Conservation (phyloP, 2,329 filamentous ascomycete species). For the Curvularia spicifera region DNA sequence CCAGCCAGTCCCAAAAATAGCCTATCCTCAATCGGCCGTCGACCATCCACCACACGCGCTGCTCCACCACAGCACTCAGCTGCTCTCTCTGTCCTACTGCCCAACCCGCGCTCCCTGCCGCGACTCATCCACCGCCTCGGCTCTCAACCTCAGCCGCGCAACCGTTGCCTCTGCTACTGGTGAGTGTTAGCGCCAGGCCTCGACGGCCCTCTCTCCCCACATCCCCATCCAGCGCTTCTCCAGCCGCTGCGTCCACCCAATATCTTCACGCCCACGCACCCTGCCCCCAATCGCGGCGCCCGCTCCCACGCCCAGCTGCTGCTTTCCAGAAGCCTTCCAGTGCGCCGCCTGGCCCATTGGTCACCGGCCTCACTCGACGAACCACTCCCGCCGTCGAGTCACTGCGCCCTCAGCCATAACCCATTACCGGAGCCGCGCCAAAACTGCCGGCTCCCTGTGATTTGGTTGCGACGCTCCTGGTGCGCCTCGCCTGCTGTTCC, state of each 20-base stretch:
- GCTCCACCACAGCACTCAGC: slow-evolving; percentile 9
- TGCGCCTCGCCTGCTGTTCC: slow-evolving; percentile 37
- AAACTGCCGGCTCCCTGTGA: slow-evolving; percentile 33
- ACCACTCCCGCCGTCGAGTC: slow-evolving; percentile 31
- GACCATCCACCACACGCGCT: slow-evolving; percentile 22
- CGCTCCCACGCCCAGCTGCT: slow-evolving; percentile 13
- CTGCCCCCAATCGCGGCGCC: slow-evolving; percentile 33
- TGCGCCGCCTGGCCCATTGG: slow-evolving; percentile 40
- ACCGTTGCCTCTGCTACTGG: slow-evolving; percentile 40
- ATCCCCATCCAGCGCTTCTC: slow-evolving; percentile 43
- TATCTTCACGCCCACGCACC: slow-evolving; percentile 30
- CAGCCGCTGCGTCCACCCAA: slow-evolving; percentile 41
- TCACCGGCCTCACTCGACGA: slow-evolving; percentile 25
- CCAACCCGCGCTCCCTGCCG: slow-evolving; percentile 15
- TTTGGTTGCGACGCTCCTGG: slow-evolving; percentile 25
- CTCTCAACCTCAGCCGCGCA: slow-evolving; percentile 22
- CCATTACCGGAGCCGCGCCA: slow-evolving; percentile 29
- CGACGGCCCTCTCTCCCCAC: slow-evolving; percentile 25
- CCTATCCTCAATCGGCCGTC: slow-evolving; percentile 23
- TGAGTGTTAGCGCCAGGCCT: slow-evolving; percentile 48
- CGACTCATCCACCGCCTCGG: slow-evolving; percentile 19
- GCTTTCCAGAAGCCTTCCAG: slow-evolving; percentile 34
- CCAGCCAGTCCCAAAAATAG: slow-evolving; percentile 40
- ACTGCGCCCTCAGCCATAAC: slow-evolving; percentile 25
- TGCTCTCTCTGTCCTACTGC: slow-evolving; percentile 9